Percentiles rank a stretch among this genome's conserved stretches.
Conservation (phyloP, 1,284 basidiomycete species). For the Veloboletus limbatus region DNA sequence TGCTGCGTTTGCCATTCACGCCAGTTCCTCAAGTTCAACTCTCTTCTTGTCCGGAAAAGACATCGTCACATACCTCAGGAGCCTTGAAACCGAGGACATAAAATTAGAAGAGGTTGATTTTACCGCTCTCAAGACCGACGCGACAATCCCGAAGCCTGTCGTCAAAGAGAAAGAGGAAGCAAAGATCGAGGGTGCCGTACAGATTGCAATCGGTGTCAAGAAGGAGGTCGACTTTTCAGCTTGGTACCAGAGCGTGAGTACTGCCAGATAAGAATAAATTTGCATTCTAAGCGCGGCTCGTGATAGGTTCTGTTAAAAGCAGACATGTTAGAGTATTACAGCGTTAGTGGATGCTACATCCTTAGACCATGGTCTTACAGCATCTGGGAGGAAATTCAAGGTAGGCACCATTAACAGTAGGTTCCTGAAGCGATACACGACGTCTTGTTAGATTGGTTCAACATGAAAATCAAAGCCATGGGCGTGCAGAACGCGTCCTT, state of each 20-base stretch:
- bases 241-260: constrained; percentile 89
- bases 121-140: constrained; percentile 53
- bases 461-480: constrained; percentile 87
- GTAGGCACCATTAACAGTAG: constrained; percentile 50
- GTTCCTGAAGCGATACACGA: constrained; percentile 4
- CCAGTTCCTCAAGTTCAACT: constrained; percentile 67
- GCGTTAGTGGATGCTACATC: constrained; percentile 98
- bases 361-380: constrained; percentile 96
- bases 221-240: constrained; percentile 92
- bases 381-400: constrained; percentile 96
- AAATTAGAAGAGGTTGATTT: constrained; percentile 78
- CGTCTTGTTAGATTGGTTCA: constrained; percentile 79
- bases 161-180: constrained; percentile 69
- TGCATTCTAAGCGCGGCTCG: constrained; percentile 5
- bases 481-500: constrained; percentile 98
- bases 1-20: constrained; percentile 71
- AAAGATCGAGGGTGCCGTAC: constrained; percentile 83
- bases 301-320: constrained; percentile 91
- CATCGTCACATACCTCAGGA: constrained; percentile 69
- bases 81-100: constrained; percentile 60
- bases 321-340: constrained; percentile 99
- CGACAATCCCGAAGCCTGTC: constrained; percentile 41
- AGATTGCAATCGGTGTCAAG: constrained; percentile 91
- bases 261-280: neutral
- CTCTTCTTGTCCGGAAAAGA: constrained; percentile 77